These are phyloP conservation scores for Ehretia macrophylla DNA, from an alignment of 257 asterid genomes.

Conservation along the genomic window DNA sequence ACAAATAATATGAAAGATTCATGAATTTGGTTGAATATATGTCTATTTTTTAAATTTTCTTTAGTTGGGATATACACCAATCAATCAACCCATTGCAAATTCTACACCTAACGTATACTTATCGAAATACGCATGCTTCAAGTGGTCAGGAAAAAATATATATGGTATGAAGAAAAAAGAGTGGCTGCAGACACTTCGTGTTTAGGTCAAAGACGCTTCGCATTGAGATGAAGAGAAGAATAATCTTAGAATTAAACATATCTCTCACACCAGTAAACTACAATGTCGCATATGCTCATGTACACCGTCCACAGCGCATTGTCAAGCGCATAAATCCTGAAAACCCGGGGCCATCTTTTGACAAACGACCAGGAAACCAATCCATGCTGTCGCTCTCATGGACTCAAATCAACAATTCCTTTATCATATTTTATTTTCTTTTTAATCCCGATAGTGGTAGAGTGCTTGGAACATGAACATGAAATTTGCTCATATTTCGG, in stretches of 20 bases:
- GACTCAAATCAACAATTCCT: background rate
- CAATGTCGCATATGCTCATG: background rate
- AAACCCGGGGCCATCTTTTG: slow-evolving; percentile 32
- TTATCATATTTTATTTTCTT: too few species aligned
- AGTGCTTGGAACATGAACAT: too few species aligned
- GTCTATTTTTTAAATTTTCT: background rate
- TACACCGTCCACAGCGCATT: slow-evolving; percentile 23
- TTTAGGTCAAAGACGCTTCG: slow-evolving; percentile 46
- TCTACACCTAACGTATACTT: slow-evolving; percentile 28
- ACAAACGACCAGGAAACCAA: background rate
- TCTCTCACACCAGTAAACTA: too few species aligned
- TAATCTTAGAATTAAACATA: slow-evolving; percentile 2
- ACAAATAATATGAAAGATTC: background rate
- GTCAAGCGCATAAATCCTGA: slow-evolving; percentile 24
- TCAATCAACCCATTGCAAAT: slow-evolving; percentile 6
- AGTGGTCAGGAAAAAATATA: slow-evolving; percentile 12
- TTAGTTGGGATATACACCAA: background rate
- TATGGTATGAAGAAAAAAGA: background rate
- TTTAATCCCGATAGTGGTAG: too few species aligned
- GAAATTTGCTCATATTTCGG: too few species aligned
- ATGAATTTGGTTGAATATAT: background rate
- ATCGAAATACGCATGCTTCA: slow-evolving; percentile 25
- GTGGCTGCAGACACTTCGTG: slow-evolving; percentile 5
- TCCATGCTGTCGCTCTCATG: slow-evolving; percentile 12
- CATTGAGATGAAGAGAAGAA: background rate